These are phyloP conservation scores for Boletus subparvulus DNA, from an alignment of 768 basidiomycete species.

Conservation along the genomic window DNA sequence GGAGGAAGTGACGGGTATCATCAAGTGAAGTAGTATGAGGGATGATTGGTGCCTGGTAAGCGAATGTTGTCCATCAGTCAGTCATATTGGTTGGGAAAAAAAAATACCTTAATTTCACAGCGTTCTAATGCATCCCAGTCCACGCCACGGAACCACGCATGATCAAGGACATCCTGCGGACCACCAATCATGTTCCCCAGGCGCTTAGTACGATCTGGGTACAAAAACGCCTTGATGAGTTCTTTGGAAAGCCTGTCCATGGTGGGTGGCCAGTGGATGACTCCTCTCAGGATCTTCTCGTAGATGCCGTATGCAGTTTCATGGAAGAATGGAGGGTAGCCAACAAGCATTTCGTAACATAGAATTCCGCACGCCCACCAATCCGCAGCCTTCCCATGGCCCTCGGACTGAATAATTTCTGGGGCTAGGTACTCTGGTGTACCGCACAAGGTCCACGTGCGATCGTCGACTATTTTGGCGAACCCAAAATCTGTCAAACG, in stretches of 20 bases:
- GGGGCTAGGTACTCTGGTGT: slow-evolving; percentile 97
- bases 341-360: slow-evolving; percentile 98
- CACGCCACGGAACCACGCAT: slow-evolving; percentile 94
- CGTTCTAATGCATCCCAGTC: slow-evolving; percentile 89
- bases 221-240: slow-evolving; percentile 84
- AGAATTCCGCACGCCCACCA: slow-evolving; percentile 99
- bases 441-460: slow-evolving; percentile 96
- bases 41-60: slow-evolving; percentile 75
- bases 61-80: slow-evolving; percentile 1
- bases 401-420: slow-evolving; percentile 96
- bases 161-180: slow-evolving; percentile 85
- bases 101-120: slow-evolving; percentile 76
- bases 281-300: slow-evolving; percentile 90
- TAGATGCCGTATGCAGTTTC: slow-evolving; percentile 98
- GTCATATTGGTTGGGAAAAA: slow-evolving; percentile 1
- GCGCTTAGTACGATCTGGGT: slow-evolving; percentile 88
- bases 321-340: slow-evolving; percentile 98
- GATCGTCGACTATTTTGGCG: slow-evolving; percentile 95
- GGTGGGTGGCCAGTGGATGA: slow-evolving; percentile 86
- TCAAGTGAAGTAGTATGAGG: slow-evolving; percentile 77
- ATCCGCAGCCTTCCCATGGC: slow-evolving; percentile 96
- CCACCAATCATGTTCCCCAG: slow-evolving; percentile 93
- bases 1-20: slow-evolving; percentile 85
- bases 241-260: slow-evolving; percentile 90
- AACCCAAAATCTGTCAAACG: slow-evolving; percentile 98